These are phyloP conservation scores for Poronia punctata DNA, from an alignment of 495 filamentous ascomycete species.

Conservation along the genomic window DNA sequence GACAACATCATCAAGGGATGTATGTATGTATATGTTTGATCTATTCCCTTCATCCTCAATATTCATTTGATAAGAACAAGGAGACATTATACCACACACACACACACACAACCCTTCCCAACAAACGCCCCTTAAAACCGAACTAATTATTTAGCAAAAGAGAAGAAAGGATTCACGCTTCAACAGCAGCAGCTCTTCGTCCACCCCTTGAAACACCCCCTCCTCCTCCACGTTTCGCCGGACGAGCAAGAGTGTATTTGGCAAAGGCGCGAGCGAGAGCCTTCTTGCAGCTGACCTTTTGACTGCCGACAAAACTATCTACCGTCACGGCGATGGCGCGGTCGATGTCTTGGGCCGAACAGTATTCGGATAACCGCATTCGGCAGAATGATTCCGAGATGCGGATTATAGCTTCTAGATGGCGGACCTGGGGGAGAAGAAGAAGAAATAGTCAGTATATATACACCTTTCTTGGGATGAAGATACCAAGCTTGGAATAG, in stretches of 20 bases:
- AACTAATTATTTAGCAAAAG: neutral
- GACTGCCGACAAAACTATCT: slow-evolving; percentile 89
- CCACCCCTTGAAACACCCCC: slow-evolving; percentile 14
- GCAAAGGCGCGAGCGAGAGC: slow-evolving; percentile 92
- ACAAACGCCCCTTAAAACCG: neutral
- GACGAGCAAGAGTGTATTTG: slow-evolving; percentile 68
- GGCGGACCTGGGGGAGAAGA: slow-evolving; percentile 74
- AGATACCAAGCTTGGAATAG: neutral
- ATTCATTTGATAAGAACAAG: too few relatives aligned
- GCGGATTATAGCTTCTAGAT: slow-evolving; percentile 95
- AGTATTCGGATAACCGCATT: slow-evolving; percentile 93
- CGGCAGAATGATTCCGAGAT: slow-evolving; percentile 89
- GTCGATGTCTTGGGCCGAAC: slow-evolving; percentile 83
- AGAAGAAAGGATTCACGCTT: too few relatives aligned
- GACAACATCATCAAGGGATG: too few relatives aligned
- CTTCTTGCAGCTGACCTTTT: slow-evolving; percentile 98
- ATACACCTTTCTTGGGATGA: too few relatives aligned
- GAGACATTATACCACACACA: too few relatives aligned
- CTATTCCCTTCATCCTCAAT: too few relatives aligned
- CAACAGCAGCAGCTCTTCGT: slow-evolving; percentile 14
- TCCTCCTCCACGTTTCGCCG: slow-evolving; percentile 12
- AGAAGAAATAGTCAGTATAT: slow-evolving; percentile 14
- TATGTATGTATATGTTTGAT: too few relatives aligned
- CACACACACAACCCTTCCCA: neutral
- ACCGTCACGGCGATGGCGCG: slow-evolving; percentile 95